Percentiles rank a stretch among this genome's conserved stretches.
Conservation (phyloP, 345 rosid species). For the Trapa incisa region DNA sequence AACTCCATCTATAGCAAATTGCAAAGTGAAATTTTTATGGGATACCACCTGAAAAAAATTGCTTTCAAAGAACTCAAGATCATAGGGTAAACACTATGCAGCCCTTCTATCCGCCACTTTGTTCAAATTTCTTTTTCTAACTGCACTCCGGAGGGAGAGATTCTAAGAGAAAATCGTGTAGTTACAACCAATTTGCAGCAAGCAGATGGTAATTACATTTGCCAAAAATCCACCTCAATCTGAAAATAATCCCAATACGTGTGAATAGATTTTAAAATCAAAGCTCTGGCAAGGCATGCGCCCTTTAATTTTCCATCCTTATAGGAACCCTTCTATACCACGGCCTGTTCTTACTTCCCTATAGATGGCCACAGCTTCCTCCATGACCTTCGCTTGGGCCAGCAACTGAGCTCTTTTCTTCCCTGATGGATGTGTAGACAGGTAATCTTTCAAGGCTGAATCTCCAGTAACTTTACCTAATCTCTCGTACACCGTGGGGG, state of each 20-base stretch:
- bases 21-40: no score
- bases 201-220: not conserved
- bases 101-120: no score
- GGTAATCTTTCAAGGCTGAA: slow-evolving; percentile 39
- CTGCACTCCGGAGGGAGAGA: not conserved
- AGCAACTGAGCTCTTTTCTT: slow-evolving; percentile 64
- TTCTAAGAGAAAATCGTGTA: not conserved
- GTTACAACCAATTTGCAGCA: not conserved
- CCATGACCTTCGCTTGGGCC: slow-evolving; percentile 77
- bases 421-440: slow-evolving; percentile 94
- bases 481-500: slow-evolving; percentile 74
- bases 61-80: no score
- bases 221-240: not conserved
- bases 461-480: slow-evolving; percentile 53
- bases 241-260: not conserved
- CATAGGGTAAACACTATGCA: no score
- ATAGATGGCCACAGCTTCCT: slow-evolving; percentile 69
- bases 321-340: slow-evolving; percentile 73
- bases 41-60: no score
- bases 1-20: no score
- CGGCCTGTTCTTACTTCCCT: slow-evolving; percentile 51
- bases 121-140: no score
- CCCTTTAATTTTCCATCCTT: slow-evolving; percentile 4
- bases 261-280: not conserved
- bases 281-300: not conserved